Conservation (phyloP, 1,284 basidiomycete species). For the Ganoderma sinense region DNA sequence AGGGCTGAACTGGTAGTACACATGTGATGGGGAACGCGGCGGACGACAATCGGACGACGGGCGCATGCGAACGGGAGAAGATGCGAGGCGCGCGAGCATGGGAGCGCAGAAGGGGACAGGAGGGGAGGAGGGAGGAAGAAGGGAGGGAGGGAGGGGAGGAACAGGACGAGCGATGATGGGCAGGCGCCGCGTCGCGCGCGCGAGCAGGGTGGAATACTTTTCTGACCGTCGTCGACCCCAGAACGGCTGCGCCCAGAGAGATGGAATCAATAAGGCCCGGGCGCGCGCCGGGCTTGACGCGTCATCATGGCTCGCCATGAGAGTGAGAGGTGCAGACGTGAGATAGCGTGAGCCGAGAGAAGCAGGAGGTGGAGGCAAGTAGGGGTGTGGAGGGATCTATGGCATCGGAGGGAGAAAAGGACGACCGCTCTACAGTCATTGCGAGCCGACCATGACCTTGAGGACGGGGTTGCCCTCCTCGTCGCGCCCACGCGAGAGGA, state of each 20-base stretch:
- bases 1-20: slow-evolving; percentile 17
- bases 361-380: not conserved
- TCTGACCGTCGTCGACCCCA: slow-evolving; percentile 17
- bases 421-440: slow-evolving; percentile 23
- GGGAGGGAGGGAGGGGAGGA: not conserved
- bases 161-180: slow-evolving; percentile 9
- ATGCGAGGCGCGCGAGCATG: not conserved
- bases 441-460: slow-evolving; percentile 79
- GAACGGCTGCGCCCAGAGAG: not conserved
- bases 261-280: slow-evolving; percentile 5
- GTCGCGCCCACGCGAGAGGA: slow-evolving; percentile 79
- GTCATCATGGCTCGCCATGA: slow-evolving; percentile 22
- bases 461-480: slow-evolving; percentile 82
- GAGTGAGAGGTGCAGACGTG: not conserved
- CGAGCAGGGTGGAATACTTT: slow-evolving; percentile 25
- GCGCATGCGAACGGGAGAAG: slow-evolving; percentile 1
- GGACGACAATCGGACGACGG: not conserved
- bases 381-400: slow-evolving; percentile 8
- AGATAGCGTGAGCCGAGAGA: not conserved
- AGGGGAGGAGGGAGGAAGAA: not conserved
- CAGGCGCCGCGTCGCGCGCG: slow-evolving; percentile 20
- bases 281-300: slow-evolving; percentile 19
- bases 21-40: slow-evolving; percentile 11
- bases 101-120: not conserved
- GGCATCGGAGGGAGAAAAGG: slow-evolving; percentile 6